Evolutionary conservation across 1,284 basidiomycete species (phyloP).

Genomic region (Veloporphyrellus conicus): DNA sequence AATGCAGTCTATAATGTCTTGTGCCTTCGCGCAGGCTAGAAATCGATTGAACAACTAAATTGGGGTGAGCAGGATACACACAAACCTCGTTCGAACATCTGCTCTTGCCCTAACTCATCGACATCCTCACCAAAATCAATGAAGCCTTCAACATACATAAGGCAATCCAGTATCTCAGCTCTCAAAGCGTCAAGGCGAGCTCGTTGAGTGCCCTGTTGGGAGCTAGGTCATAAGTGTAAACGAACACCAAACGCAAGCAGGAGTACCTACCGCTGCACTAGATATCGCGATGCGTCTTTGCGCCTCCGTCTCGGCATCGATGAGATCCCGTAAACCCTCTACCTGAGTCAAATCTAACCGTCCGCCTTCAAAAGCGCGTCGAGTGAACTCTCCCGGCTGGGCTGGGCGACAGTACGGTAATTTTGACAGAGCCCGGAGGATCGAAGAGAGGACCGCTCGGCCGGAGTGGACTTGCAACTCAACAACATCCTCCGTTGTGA

Average conservation of each 20-base stretch:
- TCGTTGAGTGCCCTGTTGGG: slow-evolving; percentile 53
- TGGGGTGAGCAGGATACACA: not conserved
- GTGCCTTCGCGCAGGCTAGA: slow-evolving; percentile 48
- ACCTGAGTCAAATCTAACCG: slow-evolving; percentile 80
- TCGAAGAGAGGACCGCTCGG: slow-evolving; percentile 66
- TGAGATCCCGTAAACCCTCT: slow-evolving; percentile 79
- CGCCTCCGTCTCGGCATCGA: slow-evolving; percentile 79
- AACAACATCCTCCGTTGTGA: slow-evolving; percentile 78
- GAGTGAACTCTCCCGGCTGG: slow-evolving; percentile 83
- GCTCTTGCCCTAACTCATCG: slow-evolving; percentile 44
- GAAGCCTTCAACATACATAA: slow-evolving; percentile 78
- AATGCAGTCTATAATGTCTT: slow-evolving; percentile 48
- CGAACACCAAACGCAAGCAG: not conserved
- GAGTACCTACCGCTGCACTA: slow-evolving; percentile 53
- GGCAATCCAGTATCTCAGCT: slow-evolving; percentile 59
- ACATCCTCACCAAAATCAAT: slow-evolving; percentile 92
- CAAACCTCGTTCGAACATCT: slow-evolving; percentile 63
- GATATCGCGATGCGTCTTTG: slow-evolving; percentile 73
- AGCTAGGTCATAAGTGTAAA: slow-evolving; percentile 1
- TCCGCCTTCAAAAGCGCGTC: slow-evolving; percentile 74
- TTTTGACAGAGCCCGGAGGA: slow-evolving; percentile 59
- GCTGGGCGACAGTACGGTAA: slow-evolving; percentile 68
- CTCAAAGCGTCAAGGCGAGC: slow-evolving; percentile 62
- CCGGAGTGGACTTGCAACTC: slow-evolving; percentile 90
- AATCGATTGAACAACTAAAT: slow-evolving; percentile 1